A percentile compares a stretch with the other conserved stretches of the same genome.
These are phyloP conservation scores for Colletotrichum truncatum DNA, from an alignment of 2,329 filamentous ascomycete species.

Conservation along the genomic window DNA sequence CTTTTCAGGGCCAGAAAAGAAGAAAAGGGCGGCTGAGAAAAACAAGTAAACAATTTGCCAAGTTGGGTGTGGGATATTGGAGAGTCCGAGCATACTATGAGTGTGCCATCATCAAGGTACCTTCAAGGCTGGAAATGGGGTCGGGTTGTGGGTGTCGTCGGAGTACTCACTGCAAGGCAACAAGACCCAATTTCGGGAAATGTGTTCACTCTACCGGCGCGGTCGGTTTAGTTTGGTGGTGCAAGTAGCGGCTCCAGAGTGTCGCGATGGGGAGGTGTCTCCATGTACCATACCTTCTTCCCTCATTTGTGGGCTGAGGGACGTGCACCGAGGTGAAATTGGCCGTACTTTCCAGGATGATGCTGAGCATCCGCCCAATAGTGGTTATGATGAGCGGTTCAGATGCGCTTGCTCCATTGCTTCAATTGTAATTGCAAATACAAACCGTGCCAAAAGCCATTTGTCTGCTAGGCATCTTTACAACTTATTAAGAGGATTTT, in stretches of 20 bases:
- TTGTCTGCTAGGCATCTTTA: not conserved
- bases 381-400: not conserved
- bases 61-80: not conserved
- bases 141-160: not conserved
- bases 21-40: not conserved
- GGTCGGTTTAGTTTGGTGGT: not conserved
- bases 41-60: not conserved
- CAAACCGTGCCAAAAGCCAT: not conserved
- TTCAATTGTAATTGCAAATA: not conserved
- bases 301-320: slow-evolving; percentile 11
- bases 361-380: too few species aligned
- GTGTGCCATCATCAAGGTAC: not conserved
- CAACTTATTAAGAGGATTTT: not conserved
- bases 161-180: not conserved
- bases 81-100: not conserved
- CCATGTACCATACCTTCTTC: not conserved
- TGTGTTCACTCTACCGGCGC: not conserved
- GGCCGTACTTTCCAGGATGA: not conserved
- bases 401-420: not conserved
- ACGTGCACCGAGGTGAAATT: not conserved
- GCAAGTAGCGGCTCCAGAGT: not conserved
- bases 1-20: not conserved
- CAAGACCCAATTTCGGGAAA: not conserved
- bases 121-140: not conserved
- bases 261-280: not conserved